Evolutionary conservation across 768 basidiomycete species (phyloP), one percentile per base, ranked within the genome.

Genomic region (Lactarius evosmus): DNA sequence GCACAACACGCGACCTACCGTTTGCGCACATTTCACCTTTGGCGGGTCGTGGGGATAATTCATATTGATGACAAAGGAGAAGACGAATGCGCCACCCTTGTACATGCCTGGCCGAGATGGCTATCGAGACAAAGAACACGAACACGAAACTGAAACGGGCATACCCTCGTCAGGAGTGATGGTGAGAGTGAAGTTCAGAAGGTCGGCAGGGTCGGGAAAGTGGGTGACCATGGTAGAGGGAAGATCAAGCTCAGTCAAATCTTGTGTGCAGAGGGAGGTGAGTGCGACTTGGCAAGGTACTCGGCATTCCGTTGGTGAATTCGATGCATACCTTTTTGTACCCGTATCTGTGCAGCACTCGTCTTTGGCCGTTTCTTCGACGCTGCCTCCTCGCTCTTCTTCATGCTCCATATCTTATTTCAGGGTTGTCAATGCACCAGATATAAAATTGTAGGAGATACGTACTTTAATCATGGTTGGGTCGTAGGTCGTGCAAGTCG

Each of bases 41-140:
- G 97, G 97, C 57, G 97, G 95, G 70, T 99, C 96, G 75, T 99
- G 97, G 60, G 97, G 97, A 77, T 99, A 99, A 78, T 96, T 98
- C 75, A 86, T 88, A 78, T 93, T 97, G 84, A 99, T 98, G 69
- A 81, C 84, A 77, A 99, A 95, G 41, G 93, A 94, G 81, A 99
- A 99, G 60, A 80, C 76, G 80, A 98, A 99, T 22, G 87, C 79
- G 68, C 95, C 96, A 71, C 93, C 93, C 77, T 94, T 93, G 82
- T 99, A 99, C 91, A 99, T 98, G 70, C 97, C 96, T 98, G 63
- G 27, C 32, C 49, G 30, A 12, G 55, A 30, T 32, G 54, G 46
- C 30, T 25, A 17, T 46, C 60, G 51, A 66, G 62, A 58, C 25
- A 16, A 22, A 52, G 8, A 51, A n/a, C 41, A 49, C 22, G 16